These are phyloP conservation scores for Trichoderma breve DNA, from an alignment of 2,329 filamentous ascomycete species.

Conservation along the genomic window DNA sequence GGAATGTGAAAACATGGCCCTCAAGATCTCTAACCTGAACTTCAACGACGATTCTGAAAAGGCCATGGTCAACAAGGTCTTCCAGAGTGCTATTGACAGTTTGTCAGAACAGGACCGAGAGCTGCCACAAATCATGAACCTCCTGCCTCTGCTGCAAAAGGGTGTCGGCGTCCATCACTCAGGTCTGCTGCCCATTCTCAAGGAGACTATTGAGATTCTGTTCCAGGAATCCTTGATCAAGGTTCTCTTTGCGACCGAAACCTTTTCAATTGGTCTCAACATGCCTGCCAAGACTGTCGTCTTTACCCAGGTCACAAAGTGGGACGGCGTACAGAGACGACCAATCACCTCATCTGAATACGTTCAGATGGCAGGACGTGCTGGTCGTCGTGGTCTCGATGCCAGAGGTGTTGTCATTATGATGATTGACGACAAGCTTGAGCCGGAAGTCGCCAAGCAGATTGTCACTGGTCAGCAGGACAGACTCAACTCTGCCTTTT, in stretches of 20 bases:
- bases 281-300: constrained; percentile 99
- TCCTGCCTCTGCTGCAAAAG: constrained; percentile 81
- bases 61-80: constrained; percentile 89
- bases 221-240: constrained; percentile 99
- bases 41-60: constrained; percentile 98
- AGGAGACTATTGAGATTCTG: constrained; percentile 97
- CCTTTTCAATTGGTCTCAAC: constrained; percentile 96
- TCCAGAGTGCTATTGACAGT: constrained; percentile 87
- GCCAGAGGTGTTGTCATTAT: constrained; percentile 98
- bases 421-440: constrained; percentile 98
- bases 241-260: constrained; percentile 95
- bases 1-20: constrained; percentile 86
- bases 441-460: constrained; percentile 87
- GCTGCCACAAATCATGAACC: constrained; percentile 85
- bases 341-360: constrained; percentile 95
- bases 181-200: constrained; percentile 88
- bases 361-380: constrained; percentile 97
- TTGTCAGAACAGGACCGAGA: constrained; percentile 87
- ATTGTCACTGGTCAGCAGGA: constrained; percentile 97
- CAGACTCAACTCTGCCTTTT: constrained; percentile 94
- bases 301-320: constrained; percentile 96
- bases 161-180: constrained; percentile 98
- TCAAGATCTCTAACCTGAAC: constrained; percentile 80
- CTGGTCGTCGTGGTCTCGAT: constrained; percentile 93
- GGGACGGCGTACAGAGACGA: constrained; percentile 76